Percentiles rank a stretch among this genome's conserved stretches.
phyloP scores from a whole-genome alignment of 2,329 filamentous ascomycete genomes.

The Acrodontium crateriforme region DNA sequence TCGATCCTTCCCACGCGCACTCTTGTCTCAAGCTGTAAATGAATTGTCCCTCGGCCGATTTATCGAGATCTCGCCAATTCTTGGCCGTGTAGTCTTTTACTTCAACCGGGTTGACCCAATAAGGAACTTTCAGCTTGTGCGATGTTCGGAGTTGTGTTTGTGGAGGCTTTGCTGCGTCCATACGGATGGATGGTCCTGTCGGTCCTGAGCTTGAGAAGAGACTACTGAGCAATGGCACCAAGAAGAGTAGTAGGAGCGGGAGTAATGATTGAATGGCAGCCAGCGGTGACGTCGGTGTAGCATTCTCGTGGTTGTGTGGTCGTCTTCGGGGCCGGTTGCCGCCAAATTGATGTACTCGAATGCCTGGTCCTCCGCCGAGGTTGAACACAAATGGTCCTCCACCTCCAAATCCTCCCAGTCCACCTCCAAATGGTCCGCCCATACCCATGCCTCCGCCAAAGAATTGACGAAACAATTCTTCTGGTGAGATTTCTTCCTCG shows the following conservation, averaged over 20 bases:
- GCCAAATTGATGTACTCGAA: slow-evolving; percentile 92
- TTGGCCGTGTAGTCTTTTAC: slow-evolving; percentile 54
- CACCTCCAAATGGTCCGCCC: slow-evolving; percentile 32
- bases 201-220: slow-evolving; percentile 50
- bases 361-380: slow-evolving; percentile 76
- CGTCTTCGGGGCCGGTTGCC: slow-evolving; percentile 63
- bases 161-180: slow-evolving; percentile 56
- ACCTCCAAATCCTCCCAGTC: slow-evolving; percentile 35
- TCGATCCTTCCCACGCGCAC: slow-evolving; percentile 60
- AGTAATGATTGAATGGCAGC: slow-evolving; percentile 39
- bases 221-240: slow-evolving; percentile 69
- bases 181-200: slow-evolving; percentile 57
- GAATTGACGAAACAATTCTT: slow-evolving; percentile 95
- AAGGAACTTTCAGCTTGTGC: slow-evolving; percentile 57
- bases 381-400: slow-evolving; percentile 89
- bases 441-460: slow-evolving; percentile 58
- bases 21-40: slow-evolving; percentile 51
- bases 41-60: slow-evolving; percentile 60
- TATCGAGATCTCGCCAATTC: slow-evolving; percentile 63
- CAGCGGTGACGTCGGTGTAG: slow-evolving; percentile 37
- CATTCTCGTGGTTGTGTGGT: slow-evolving; percentile 43
- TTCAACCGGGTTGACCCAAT: slow-evolving; percentile 72
- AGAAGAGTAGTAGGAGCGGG: slow-evolving; percentile 71
- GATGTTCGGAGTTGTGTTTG: slow-evolving; percentile 63
- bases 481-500: slow-evolving; percentile 85